These are phyloP conservation scores for Botrytis deweyae DNA, from an alignment of 2,329 filamentous ascomycete species.

Conservation along the genomic window DNA sequence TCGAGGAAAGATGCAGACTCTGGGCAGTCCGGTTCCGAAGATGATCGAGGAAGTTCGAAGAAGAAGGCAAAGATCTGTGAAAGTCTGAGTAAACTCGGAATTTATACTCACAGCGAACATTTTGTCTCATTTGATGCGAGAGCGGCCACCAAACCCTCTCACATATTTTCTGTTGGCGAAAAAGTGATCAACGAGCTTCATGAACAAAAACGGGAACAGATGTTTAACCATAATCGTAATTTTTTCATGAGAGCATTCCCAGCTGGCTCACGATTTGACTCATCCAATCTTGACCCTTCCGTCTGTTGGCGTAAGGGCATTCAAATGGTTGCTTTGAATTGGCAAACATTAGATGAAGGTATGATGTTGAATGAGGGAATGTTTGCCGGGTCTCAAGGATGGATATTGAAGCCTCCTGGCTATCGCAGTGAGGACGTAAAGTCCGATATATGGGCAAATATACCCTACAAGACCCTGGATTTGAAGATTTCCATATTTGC, in stretches of 20 bases:
- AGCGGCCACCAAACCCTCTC: constrained; percentile 56
- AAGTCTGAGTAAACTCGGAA: constrained; percentile 68
- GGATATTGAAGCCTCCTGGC: constrained; percentile 78
- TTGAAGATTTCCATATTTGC: constrained; percentile 72
- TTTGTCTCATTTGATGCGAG: constrained; percentile 72
- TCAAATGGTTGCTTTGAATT: constrained; percentile 90
- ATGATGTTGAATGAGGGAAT: constrained; percentile 97
- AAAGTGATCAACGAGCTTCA: constrained; percentile 63
- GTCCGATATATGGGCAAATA: constrained; percentile 35
- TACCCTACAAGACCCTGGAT: constrained; percentile 55
- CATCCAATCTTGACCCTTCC: constrained; percentile 82
- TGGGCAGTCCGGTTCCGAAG: constrained; percentile 36
- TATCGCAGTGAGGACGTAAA: constrained; percentile 53
- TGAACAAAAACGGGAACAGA: constrained; percentile 50
- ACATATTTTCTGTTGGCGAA: constrained; percentile 69
- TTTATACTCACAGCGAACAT: constrained; percentile 85
- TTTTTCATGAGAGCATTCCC: constrained; percentile 89
- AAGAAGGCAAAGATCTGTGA: constrained; percentile 60
- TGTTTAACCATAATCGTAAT: constrained; percentile 80
- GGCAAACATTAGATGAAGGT: constrained; percentile 85
- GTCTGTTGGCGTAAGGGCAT: constrained; percentile 86
- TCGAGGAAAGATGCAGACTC: constrained; percentile 33
- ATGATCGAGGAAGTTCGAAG: constrained; percentile 35
- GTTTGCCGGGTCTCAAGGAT: constrained; percentile 79
- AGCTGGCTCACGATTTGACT: constrained; percentile 75